Base-by-base conservation (phyloP, 2,329 filamentous ascomycete genomes). In the Lasiodiplodia citricola region DNA sequence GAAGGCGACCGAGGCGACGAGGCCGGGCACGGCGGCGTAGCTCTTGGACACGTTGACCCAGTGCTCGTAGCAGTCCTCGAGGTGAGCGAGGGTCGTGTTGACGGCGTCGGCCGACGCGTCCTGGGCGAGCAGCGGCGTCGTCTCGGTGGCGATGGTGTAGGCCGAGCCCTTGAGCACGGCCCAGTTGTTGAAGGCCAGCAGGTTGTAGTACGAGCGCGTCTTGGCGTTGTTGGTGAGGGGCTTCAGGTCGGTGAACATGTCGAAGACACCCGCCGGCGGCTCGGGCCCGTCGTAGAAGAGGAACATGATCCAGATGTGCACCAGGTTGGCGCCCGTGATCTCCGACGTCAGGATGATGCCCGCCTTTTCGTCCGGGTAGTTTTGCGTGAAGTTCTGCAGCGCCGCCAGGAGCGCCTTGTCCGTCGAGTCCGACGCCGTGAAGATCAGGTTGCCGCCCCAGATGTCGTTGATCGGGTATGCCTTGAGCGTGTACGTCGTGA, bases 221-320 rank as follows among this genome's bases (percentile, higher is more conserved):
- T 84, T 83, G 62, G 80, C 80, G 21, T 77, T 83, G 72, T 87
- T 84, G 25, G 81, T 73, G 0, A 79, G 70, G 1, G 82, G 81
- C 1, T 77, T 73, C 57, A 87, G 80, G 50, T 80, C 79, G 2
- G 84, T 83, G 75, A 91, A 91, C 68, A 84, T 84, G 68, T 84
- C 81, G 69, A 91, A 90, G 2, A 86, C 82, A 4, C 80, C 84
- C 1, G 79, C 73, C 0, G 88, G 87, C 62, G 88, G 87, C 63
- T 78, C 76, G 0, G 83, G 82, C 1, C 86, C 88, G 75, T 91
- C 86, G 75, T 90, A 90, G 79, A 88, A 90, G 44, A 88, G 74
- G 76, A 90, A 90, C 69, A 91, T 76, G 68, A 88, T 82, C 86
- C 87, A 89, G 23, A 85, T 80, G 70, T 88, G 81, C 57, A 87